phyloP scores from a whole-genome alignment of 1,139 yeast genomes.

The Blastobotrys raffinosifermentans region DNA sequence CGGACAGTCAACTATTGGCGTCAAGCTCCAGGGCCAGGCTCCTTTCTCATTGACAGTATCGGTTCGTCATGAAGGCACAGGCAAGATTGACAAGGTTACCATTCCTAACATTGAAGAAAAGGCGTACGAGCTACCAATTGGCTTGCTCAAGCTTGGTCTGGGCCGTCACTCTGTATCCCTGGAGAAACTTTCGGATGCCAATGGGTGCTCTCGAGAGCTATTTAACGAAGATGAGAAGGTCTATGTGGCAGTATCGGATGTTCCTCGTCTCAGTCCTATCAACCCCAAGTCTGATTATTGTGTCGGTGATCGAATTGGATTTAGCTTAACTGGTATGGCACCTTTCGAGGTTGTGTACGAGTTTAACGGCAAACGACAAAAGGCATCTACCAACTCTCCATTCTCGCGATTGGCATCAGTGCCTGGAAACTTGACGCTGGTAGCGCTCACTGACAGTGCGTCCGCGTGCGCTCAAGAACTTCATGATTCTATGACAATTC shows the following conservation, averaged over 20 bases:
- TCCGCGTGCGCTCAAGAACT: slow-evolving; percentile 66
- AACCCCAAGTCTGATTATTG: slow-evolving; percentile 53
- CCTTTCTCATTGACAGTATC: slow-evolving; percentile 58
- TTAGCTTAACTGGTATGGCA: slow-evolving; percentile 68
- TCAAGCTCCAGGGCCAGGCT: slow-evolving; percentile 51
- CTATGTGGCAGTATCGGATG: slow-evolving; percentile 60
- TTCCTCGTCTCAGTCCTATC: slow-evolving; percentile 55
- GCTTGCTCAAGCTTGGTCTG: slow-evolving; percentile 42
- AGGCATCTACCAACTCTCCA: slow-evolving; percentile 51
- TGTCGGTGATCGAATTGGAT: slow-evolving; percentile 85
- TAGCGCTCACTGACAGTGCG: slow-evolving; percentile 69
- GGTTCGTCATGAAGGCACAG: slow-evolving; percentile 49
- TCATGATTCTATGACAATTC: slow-evolving; percentile 47
- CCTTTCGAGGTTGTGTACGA: slow-evolving; percentile 73
- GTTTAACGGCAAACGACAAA: slow-evolving; percentile 59
- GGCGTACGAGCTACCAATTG: slow-evolving; percentile 32
- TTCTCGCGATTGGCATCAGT: slow-evolving; percentile 72
- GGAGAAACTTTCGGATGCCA: slow-evolving; percentile 54
- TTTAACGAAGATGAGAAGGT: slow-evolving; percentile 32
- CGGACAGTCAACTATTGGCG: slow-evolving; percentile 37
- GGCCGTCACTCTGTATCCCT: slow-evolving; percentile 57
- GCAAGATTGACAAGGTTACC: slow-evolving; percentile 39
- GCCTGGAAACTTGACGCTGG: slow-evolving; percentile 68
- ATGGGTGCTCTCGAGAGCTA: slow-evolving; percentile 54
- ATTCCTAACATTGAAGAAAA: slow-evolving; percentile 34